Conservation (phyloP, 805 yeast species). For the Spathaspora arborariae region DNA sequence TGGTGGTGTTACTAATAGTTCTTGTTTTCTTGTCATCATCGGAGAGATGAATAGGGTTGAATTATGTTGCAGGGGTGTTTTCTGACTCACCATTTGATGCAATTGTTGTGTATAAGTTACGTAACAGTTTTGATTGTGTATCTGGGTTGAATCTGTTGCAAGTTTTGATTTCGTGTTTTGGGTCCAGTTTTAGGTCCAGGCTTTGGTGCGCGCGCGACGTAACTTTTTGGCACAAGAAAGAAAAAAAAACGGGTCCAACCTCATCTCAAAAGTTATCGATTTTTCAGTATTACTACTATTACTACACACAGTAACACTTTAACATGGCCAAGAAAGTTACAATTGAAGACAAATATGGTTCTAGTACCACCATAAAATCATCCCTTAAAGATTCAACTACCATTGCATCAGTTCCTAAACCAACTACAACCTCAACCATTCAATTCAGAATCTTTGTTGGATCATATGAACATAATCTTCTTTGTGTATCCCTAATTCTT, state of each 20-base stretch:
- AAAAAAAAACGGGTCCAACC: neutral
- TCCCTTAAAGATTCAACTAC: slow-evolving; percentile 6
- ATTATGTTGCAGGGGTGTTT: slow-evolving; percentile 55
- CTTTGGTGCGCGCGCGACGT: neutral
- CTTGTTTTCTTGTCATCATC: slow-evolving; percentile 42
- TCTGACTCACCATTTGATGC: slow-evolving; percentile 17
- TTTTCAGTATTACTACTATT: neutral
- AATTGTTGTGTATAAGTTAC: no score
- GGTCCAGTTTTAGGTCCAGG: no score
- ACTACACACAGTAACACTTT: neutral
- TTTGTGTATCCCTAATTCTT: slow-evolving; percentile 76
- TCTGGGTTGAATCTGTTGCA: no score
- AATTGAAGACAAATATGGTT: neutral
- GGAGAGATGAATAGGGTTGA: slow-evolving; percentile 77
- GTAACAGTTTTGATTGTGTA: no score
- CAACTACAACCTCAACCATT: slow-evolving; percentile 2
- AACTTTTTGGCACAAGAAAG: no score
- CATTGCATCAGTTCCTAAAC: neutral
- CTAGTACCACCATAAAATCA: slow-evolving; percentile 3
- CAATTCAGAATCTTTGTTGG: slow-evolving; percentile 86
- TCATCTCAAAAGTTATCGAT: neutral
- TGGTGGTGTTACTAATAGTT: slow-evolving; percentile 45
- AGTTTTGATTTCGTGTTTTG: neutral
- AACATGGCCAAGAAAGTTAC: neutral
- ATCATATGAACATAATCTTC: slow-evolving; percentile 88